Evolutionary conservation across 306 rosid genomes (phyloP), one percentile per base, ranked within the genome.

Genomic region (Begonia masoniana): DNA sequence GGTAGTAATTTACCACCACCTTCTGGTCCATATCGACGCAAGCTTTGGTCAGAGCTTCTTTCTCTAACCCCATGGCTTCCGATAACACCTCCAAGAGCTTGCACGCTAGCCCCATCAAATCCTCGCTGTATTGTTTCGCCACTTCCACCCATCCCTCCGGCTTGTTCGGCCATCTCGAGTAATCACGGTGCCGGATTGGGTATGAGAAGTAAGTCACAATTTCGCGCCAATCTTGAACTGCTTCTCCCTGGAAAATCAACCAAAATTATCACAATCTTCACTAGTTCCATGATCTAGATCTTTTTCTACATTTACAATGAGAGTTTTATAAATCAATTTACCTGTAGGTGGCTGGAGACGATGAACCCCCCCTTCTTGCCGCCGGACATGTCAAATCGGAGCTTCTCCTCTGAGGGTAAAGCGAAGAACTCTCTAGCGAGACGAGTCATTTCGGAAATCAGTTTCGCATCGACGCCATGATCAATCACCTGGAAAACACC

Each of bases 21-120:
- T 82, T 83, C 10, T 87, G 96, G 47, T 87, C 96, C 96, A 83
- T 83, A n/a, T 87, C 96, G 2, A 83, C 75, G 21, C 96, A 87
- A 0, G 94, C 96, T 9, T 78, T 74, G 0, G 68, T 80, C 12
- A 87, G 31, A 4, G 87, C 89, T 10, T 83, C 84, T 10, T 74
- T 80, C 55, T 87, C 96, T 12, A 87, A 66, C 0, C 87, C 96
- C 94, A 87, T 78, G 4, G 89, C 96, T n/a, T 83, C 94, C 0
- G 94, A 87, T 9, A 87, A 49, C 5, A 87, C 74, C 65, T 78
- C 89, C 64, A 87, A 43, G 0, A 87, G 52, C 69, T 83, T 83
- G 59, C 94, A 74, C 0, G 86, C 82, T 50, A 87, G n/a, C 0
- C 43, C 71, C 94, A 87, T 87, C 5, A 87, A 59, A 17, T 55